Base-by-base conservation (phyloP, 805 yeast species). In the Peterozyma toletana region DNA sequence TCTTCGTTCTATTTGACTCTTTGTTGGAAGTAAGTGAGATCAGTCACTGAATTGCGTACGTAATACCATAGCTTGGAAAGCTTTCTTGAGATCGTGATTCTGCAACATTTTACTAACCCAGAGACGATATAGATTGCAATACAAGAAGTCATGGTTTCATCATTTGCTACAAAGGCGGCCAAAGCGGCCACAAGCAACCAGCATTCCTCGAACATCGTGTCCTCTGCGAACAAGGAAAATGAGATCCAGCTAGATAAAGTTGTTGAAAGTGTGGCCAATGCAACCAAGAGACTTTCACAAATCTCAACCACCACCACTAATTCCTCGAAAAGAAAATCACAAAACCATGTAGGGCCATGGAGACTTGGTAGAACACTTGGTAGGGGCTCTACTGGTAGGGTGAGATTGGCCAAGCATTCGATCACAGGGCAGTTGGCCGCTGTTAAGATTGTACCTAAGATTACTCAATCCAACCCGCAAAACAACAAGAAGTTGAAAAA, bases 371-470 rank as follows among this genome's bases (percentile, higher is more conserved):
- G 91, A 52, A 93, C 99, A 2, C 68, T 93, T 41, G 99, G 99
- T 18, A 75, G 95, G 47, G 99, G 99, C n/a, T 85, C 96, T 11
- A 87, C 96, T 1, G 98, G 99, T 18, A 76, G 97, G 49, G 99
- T 93, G 14, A 71, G 96, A 47, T 71, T 93, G 44, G 98, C 99
- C 13, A 83, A 88, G 53, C 95, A 93, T 60, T 75, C 80, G 37
- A 75, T 76, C 43, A 83, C 93, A 1, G 93, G 93, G 40, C 83
- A 88, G 63, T 75, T 88, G 46, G 98, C 99, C 3, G 99, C 99
- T 1, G 96, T 93, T 41, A 93, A 93, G 63, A 89, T 93, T 50
- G 96, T 93, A 11, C 95, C 98, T 30, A 93, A 93, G 57, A 73
- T 90, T 30, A 72, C 80, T 48, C 77, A 86, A 55, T 75, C 70